Conservation (phyloP, 75 land plant species). For the Cupressus sempervirens region DNA sequence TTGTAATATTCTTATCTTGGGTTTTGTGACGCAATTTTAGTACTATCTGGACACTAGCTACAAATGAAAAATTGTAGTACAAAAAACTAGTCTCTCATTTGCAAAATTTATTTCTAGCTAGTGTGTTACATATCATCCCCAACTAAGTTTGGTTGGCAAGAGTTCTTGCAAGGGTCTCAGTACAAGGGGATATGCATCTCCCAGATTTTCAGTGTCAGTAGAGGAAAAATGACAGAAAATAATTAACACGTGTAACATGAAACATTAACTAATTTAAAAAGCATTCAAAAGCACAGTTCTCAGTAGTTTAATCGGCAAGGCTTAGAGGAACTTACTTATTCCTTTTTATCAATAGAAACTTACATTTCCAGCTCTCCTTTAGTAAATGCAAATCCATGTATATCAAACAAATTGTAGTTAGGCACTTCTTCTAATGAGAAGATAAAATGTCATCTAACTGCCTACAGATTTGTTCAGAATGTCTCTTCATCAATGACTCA, state of each 20-base stretch:
- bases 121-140: background rate
- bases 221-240: background rate
- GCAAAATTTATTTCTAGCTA: background rate
- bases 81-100: background rate
- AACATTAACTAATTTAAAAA: background rate
- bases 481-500: no score
- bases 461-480: no score
- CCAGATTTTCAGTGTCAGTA: background rate
- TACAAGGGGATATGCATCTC: background rate
- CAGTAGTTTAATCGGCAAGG: no score
- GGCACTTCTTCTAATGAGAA: no score
- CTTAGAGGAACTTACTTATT: no score
- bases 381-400: no score
- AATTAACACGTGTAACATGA: background rate
- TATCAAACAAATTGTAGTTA: no score
- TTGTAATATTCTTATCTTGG: background rate
- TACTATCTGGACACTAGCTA: background rate
- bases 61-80: background rate
- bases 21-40: background rate
- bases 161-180: background rate
- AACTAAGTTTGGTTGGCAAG: background rate
- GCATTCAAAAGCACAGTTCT: background rate
- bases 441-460: no score
- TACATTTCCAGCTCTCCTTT: no score
- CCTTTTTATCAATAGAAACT: no score